Evolutionary conservation across 352 stramenopile species (phyloP), one percentile per base, ranked within the genome.

Genomic region (Phytophthora meadii): DNA sequence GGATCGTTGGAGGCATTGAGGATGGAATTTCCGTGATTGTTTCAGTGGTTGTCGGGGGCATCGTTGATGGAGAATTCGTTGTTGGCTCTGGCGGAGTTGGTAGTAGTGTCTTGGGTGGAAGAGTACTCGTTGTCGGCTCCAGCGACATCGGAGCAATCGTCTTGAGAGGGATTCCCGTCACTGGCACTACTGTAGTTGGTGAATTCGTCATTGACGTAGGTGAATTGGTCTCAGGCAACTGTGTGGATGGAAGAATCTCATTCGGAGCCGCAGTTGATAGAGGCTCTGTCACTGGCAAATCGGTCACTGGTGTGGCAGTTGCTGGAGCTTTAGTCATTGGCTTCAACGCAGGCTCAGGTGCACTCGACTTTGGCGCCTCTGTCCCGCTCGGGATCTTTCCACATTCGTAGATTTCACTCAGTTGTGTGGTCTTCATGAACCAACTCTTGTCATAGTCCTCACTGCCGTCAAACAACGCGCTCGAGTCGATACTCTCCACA

Each of bases 401-500:
- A 17, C 68, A 76, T 41, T 76, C 46, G 40, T 76, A 72, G 5
- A 76, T 46, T 39, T 72, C 51, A 15, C 45, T 65, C 34, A 76
- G n/a, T n/a, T 12, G n/a, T 6, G 55, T 62, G 17, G 54, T 68
- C 53, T 72, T 47, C 24, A 37, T n/a, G 41, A 76, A 76, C 68
- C 68, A 76, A 44, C 52, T 72, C 54, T 63, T 15, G 25, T 70
- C 51, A 27, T 74, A 74, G 37, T 70, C 61, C 24, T 70, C 54
- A 19, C 66, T 70, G 42, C 48, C 60, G 34, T 64, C 61, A 32
- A 74, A 70, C 5, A 36, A 48, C 5, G 59, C 17, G 54, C 53
- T 73, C 11, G 48, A 28, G 40, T 74, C 66, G 17, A 74, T 63
- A 45, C 39, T 67, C 12, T 61, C 54, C 19, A 58, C 66, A 17